Evolutionary conservation across 192 early-diverging fungal genomes (phyloP).

Genomic region (Linnemannia hyalina): DNA sequence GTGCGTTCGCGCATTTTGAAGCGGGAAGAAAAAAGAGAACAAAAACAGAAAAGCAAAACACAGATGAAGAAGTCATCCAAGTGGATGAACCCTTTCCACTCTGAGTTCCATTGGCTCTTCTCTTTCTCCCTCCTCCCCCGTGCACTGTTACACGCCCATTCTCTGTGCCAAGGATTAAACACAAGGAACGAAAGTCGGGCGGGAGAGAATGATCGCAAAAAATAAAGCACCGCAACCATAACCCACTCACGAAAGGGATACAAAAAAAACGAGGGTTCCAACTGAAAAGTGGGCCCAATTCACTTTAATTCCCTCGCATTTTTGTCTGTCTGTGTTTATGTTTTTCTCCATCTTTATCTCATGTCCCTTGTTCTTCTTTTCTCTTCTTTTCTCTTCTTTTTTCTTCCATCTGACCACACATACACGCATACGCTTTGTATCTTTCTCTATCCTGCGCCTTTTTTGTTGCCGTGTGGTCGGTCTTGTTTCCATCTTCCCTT

Average conservation of each 20-base stretch:
- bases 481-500: neutral
- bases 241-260: neutral
- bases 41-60: too few relatives aligned
- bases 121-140: too few relatives aligned
- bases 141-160: too few relatives aligned
- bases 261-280: slow-evolving; percentile 7
- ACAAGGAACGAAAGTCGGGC: neutral
- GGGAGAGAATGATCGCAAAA: neutral
- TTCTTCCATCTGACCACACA: neutral
- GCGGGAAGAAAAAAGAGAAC: too few relatives aligned
- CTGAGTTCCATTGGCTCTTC: too few relatives aligned
- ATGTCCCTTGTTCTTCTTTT: neutral
- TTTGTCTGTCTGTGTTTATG: neutral
- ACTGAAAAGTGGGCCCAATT: neutral
- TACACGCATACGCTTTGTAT: too few relatives aligned
- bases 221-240: neutral
- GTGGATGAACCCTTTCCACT: too few relatives aligned
- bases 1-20: too few relatives aligned
- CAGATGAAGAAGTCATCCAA: too few relatives aligned
- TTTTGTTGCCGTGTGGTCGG: neutral
- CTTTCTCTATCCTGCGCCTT: neutral
- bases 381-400: neutral
- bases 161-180: too few relatives aligned
- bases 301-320: neutral
- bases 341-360: neutral